phyloP scores from a whole-genome alignment of 768 basidiomycete species.

The Kwoniella dendrophila region DNA sequence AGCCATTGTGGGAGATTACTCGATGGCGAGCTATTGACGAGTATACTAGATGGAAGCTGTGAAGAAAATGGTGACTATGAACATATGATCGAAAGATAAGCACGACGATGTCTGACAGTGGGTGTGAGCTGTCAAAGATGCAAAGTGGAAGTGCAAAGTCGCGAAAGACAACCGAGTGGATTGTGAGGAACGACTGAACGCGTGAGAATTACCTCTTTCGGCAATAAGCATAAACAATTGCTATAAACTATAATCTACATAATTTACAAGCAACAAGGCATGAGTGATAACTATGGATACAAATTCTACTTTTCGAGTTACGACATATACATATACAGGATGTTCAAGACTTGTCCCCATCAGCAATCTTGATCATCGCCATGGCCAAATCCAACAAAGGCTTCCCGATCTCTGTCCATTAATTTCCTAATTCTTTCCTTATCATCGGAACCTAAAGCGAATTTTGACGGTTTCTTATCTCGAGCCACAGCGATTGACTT shows the following conservation, averaged over 20 bases:
- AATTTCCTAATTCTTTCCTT: slow-evolving; percentile 11
- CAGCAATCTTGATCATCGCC: too few relatives aligned
- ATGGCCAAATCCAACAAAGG: background rate
- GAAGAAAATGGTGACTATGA: too few relatives aligned
- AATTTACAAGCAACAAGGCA: background rate
- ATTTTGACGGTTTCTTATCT: slow-evolving; percentile 10
- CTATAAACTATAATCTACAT: background rate
- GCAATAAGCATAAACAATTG: background rate
- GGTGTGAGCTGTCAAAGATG: too few relatives aligned
- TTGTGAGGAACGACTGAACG: background rate
- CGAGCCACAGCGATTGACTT: background rate
- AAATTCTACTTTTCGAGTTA: too few relatives aligned
- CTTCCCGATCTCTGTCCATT: slow-evolving; percentile 10
- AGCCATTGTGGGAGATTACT: slow-evolving; percentile 3
- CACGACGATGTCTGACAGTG: too few relatives aligned
- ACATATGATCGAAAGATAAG: too few relatives aligned
- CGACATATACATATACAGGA: too few relatives aligned
- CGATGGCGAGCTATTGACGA: background rate
- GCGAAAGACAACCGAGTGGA: background rate
- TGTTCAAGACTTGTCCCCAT: too few relatives aligned
- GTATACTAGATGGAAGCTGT: background rate
- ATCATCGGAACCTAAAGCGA: slow-evolving; percentile 18
- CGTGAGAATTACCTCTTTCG: slow-evolving; percentile 4
- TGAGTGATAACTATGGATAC: too few relatives aligned
- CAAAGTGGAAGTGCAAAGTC: background rate